These are phyloP conservation scores for Aleurites moluccanus DNA, from an alignment of 441 rosid species.

Conservation along the genomic window DNA sequence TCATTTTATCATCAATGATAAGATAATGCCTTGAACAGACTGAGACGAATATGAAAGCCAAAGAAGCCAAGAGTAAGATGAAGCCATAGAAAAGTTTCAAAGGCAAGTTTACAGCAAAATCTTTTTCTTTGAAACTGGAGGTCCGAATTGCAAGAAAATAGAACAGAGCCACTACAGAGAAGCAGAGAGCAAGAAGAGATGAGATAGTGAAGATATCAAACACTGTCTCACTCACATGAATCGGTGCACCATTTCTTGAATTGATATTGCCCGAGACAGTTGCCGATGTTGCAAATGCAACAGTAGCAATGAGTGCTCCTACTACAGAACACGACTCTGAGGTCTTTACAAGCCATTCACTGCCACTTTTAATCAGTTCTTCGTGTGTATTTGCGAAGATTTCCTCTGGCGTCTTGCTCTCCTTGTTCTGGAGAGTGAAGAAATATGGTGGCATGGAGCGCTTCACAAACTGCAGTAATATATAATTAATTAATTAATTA, in stretches of 20 bases:
- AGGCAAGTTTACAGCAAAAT: constrained; percentile 36
- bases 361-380: constrained; percentile 22
- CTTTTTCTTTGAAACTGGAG: constrained; percentile 37
- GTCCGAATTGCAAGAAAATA: constrained; percentile 46
- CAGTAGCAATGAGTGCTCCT: constrained; percentile 48
- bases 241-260: constrained; percentile 24
- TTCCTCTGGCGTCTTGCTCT: constrained; percentile 27
- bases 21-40: constrained; percentile 47
- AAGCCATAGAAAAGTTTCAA: constrained; percentile 38
- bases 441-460: constrained; percentile 34
- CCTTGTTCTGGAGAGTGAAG: constrained; percentile 37
- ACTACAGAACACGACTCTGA: constrained; percentile 51
- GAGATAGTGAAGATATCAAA: constrained; percentile 41
- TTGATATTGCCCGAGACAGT: constrained; percentile 32
- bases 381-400: constrained; percentile 27
- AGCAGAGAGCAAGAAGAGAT: constrained; percentile 47
- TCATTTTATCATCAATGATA: constrained; percentile 30
- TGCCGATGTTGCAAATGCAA: constrained; percentile 46
- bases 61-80: constrained; percentile 39
- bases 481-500: neutral
- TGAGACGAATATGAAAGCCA: constrained; percentile 37
- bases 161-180: constrained; percentile 36
- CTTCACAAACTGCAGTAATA: constrained; percentile 38
- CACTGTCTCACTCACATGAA: constrained; percentile 26
- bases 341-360: constrained; percentile 45